These are phyloP conservation scores for Russula dissimulans DNA, from an alignment of 768 basidiomycete genomes.

Conservation along the genomic window DNA sequence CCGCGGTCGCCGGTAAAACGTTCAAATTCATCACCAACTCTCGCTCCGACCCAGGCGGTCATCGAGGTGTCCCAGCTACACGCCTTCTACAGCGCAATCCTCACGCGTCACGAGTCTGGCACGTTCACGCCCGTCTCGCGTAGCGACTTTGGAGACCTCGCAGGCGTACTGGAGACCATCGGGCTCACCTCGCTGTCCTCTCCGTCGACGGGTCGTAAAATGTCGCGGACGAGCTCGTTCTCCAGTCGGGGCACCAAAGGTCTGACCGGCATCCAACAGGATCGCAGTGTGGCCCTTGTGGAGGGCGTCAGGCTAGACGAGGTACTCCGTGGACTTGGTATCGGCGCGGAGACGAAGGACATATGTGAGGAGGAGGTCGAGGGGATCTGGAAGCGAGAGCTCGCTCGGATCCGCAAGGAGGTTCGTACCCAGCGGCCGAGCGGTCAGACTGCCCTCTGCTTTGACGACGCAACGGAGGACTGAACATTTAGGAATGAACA, in stretches of 20 bases:
- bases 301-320: slow-evolving; percentile 62
- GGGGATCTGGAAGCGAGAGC: slow-evolving; percentile 47
- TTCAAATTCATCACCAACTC: slow-evolving; percentile 29
- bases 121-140: slow-evolving; percentile 58
- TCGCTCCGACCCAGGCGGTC: slow-evolving; percentile 26
- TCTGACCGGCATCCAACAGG: slow-evolving; percentile 14
- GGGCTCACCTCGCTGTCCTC: slow-evolving; percentile 46
- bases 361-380: slow-evolving; percentile 42
- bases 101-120: slow-evolving; percentile 45
- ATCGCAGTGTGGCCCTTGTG: slow-evolving; percentile 44
- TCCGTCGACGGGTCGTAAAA: slow-evolving; percentile 32
- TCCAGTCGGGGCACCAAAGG: slow-evolving; percentile 27
- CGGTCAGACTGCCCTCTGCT: slow-evolving; percentile 20
- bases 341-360: slow-evolving; percentile 30
- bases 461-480: slow-evolving; percentile 39
- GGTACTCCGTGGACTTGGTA: slow-evolving; percentile 60
- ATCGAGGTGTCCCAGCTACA: slow-evolving; percentile 58
- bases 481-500: slow-evolving; percentile 21
- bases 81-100: slow-evolving; percentile 49
- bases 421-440: slow-evolving; percentile 25
- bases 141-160: slow-evolving; percentile 67
- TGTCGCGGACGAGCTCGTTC: slow-evolving; percentile 55
- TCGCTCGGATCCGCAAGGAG: slow-evolving; percentile 36
- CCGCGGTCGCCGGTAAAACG: slow-evolving; percentile 46
- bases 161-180: slow-evolving; percentile 62